Conservation (phyloP, 2,329 filamentous ascomycete species). For the Penicillium hesseltinei region DNA sequence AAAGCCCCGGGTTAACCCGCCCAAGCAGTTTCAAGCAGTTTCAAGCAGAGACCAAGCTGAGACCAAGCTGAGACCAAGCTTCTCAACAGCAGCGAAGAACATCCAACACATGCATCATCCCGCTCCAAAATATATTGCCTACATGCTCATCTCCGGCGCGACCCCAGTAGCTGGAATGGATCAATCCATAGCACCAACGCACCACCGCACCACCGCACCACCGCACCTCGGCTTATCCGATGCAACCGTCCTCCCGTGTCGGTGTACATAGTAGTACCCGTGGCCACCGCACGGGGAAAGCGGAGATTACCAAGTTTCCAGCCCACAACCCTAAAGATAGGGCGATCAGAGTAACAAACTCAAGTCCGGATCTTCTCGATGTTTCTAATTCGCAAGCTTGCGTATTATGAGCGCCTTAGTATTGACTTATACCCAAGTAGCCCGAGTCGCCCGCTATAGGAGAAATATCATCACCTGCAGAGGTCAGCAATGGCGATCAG, state of each 20-base stretch:
- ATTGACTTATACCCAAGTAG: not conserved
- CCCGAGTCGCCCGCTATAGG: not conserved
- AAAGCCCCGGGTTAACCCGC: not conserved
- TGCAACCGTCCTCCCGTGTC: not conserved
- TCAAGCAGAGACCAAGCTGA: not conserved
- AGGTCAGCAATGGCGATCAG: not conserved
- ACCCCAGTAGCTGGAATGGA: not conserved
- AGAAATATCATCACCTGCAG: not conserved
- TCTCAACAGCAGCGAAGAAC: not conserved
- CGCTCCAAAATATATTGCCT: not conserved
- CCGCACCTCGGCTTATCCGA: not conserved
- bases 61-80: not conserved
- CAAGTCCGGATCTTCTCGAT: not conserved
- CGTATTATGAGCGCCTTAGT: not conserved
- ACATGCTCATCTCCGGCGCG: not conserved
- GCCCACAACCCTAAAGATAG: not conserved
- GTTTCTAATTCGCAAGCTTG: not conserved
- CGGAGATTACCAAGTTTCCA: not conserved
- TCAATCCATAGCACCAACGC: conserved; percentile 1
- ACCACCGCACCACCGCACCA: not conserved
- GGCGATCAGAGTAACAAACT: not conserved
- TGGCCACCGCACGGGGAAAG: not conserved
- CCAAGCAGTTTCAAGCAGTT: too few species aligned
- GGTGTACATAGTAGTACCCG: not conserved
- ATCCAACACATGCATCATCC: not conserved